Conservation (phyloP, 1,284 basidiomycete species). For the Cystobasidium pallidum region DNA sequence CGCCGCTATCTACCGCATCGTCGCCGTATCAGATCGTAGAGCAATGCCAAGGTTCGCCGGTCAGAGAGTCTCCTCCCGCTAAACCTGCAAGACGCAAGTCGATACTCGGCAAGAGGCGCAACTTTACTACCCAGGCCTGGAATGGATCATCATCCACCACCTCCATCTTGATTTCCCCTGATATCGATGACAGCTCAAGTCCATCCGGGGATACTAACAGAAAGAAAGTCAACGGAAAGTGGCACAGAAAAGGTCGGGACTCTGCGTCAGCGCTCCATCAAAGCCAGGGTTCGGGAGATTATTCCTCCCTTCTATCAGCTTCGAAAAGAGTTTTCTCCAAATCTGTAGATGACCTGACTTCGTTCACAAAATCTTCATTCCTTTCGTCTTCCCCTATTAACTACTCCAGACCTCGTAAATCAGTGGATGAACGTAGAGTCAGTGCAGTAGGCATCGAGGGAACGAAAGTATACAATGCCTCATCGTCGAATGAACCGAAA, state of each 20-base stretch:
- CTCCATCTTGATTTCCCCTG: background rate
- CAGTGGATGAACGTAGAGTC: constrained; percentile 30
- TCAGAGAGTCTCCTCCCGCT: background rate
- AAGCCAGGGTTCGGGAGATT: constrained; percentile 26
- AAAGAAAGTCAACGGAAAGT: background rate
- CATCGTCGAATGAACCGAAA: background rate
- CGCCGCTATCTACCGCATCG: constrained; percentile 5
- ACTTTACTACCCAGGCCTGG: constrained; percentile 12
- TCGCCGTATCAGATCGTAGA: constrained; percentile 22
- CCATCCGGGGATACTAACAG: background rate
- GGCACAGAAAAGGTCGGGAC: background rate
- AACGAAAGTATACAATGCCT: background rate
- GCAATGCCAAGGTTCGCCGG: background rate
- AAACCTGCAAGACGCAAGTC: constrained; percentile 7
- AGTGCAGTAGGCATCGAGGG: background rate
- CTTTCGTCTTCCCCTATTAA: constrained; percentile 11
- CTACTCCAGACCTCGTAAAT: constrained; percentile 28
- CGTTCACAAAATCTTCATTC: constrained; percentile 19
- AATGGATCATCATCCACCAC: background rate
- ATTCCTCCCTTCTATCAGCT: constrained; percentile 27
- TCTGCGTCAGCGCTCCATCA: background rate
- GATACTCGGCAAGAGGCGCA: constrained; percentile 2
- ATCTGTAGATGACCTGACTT: constrained; percentile 38
- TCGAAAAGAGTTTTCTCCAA: constrained; percentile 37
- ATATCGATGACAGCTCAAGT: background rate